Conservation (phyloP, 768 basidiomycete genomes). For the Tulasnella sp. region DNA sequence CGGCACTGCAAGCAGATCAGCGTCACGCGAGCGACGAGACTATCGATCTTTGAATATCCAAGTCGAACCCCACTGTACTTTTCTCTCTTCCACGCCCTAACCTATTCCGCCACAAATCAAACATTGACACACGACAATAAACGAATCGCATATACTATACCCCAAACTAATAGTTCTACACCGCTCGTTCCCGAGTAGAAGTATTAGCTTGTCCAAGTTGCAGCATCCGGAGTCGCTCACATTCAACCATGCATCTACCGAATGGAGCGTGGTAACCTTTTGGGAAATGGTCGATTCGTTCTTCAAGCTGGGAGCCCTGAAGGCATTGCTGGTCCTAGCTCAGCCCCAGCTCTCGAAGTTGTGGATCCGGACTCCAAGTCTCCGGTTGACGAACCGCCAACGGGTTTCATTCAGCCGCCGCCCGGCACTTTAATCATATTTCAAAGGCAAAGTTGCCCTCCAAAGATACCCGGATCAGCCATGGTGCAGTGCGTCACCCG, state of each 20-base stretch:
- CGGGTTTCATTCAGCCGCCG: neutral
- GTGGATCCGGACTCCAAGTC: neutral
- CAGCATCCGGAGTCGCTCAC: neutral
- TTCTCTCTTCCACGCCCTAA: too few species aligned
- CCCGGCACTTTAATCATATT: too few species aligned
- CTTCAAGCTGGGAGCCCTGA: neutral
- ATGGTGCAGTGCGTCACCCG: too few species aligned
- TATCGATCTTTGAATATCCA: too few species aligned
- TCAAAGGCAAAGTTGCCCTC: too few species aligned
- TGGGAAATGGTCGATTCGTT: neutral
- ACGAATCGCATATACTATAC: too few species aligned
- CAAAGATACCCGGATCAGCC: too few species aligned
- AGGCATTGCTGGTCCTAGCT: neutral
- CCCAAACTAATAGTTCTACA: too few species aligned
- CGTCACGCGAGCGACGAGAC: too few species aligned
- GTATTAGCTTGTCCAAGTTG: neutral
- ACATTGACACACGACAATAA: neutral
- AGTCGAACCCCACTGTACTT: too few species aligned
- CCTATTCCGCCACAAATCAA: neutral
- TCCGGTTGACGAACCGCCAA: neutral
- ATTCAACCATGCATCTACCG: slow-evolving; percentile 5
- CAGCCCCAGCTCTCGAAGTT: neutral
- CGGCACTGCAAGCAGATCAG: too few species aligned
- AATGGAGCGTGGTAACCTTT: neutral
- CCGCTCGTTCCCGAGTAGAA: too few species aligned